Evolutionary conservation across 495 filamentous ascomycete species (phyloP).

Genomic region (Lepraria neglecta): DNA sequence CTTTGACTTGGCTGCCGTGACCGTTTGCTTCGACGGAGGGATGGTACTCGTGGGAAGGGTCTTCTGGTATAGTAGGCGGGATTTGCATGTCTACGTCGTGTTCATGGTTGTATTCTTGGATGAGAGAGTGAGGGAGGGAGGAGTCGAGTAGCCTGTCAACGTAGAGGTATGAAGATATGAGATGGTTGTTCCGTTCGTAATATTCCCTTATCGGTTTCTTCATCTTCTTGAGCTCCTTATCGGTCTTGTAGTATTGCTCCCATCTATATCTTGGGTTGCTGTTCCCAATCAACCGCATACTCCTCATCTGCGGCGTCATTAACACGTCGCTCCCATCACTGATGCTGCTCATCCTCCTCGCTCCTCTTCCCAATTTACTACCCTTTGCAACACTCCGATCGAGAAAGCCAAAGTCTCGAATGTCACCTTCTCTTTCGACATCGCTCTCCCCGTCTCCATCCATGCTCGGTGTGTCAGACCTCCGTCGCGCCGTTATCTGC

Average conservation of each 20-base stretch:
- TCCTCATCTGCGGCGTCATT: slow-evolving; percentile 64
- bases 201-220: slow-evolving; percentile 65
- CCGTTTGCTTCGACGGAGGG: slow-evolving; percentile 25
- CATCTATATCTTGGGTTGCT: slow-evolving; percentile 69
- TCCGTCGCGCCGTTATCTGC: slow-evolving; percentile 16
- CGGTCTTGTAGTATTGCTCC: slow-evolving; percentile 65
- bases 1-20: slow-evolving; percentile 35
- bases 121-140: slow-evolving; percentile 73
- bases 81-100: slow-evolving; percentile 37
- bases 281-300: slow-evolving; percentile 70
- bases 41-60: slow-evolving; percentile 30
- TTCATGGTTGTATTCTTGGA: slow-evolving; percentile 70
- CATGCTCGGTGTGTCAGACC: slow-evolving; percentile 16
- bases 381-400: neutral
- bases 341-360: slow-evolving; percentile 33
- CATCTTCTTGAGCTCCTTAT: slow-evolving; percentile 58
- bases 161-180: slow-evolving; percentile 83
- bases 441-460: slow-evolving; percentile 24
- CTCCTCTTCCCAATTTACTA: slow-evolving; percentile 13
- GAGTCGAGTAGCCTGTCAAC: slow-evolving; percentile 89
- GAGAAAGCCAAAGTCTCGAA: neutral
- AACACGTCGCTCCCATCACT: slow-evolving; percentile 43
- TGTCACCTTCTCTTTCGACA: slow-evolving; percentile 11
- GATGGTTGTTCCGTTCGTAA: slow-evolving; percentile 74
- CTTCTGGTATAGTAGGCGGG: slow-evolving; percentile 53